Evolutionary conservation across 495 filamentous ascomycete genomes (phyloP).

Genomic region (Cairneyella variabilis): DNA sequence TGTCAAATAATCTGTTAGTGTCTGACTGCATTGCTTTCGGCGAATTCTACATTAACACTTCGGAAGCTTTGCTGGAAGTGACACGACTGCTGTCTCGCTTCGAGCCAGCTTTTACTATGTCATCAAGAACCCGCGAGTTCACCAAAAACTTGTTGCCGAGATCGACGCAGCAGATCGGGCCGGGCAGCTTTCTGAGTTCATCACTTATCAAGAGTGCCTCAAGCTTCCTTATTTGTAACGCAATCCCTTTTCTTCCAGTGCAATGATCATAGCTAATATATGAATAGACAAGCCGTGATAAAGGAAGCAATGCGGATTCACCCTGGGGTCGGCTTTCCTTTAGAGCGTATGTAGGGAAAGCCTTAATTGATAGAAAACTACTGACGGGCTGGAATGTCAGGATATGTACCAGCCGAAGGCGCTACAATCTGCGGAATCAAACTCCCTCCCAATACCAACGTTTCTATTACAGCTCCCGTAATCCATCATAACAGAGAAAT

Average conservation of each 20-base stretch:
- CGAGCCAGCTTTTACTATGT: conserved; percentile 60
- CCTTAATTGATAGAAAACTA: too few species aligned
- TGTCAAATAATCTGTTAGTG: conserved; percentile 37
- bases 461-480: conserved; percentile 50
- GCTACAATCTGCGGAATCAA: conserved; percentile 43
- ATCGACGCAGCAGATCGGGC: conserved; percentile 45
- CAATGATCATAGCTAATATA: not conserved
- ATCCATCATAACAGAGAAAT: conserved; percentile 40
- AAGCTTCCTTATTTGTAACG: conserved; percentile 57
- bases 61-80: conserved; percentile 18
- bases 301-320: conserved; percentile 67
- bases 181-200: conserved; percentile 47
- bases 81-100: conserved; percentile 61
- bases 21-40: conserved; percentile 42
- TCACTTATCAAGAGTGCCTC: conserved; percentile 56
- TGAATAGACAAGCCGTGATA: conserved; percentile 47
- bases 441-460: conserved; percentile 48
- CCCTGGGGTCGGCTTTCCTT: conserved; percentile 54
- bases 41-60: conserved; percentile 29
- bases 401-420: conserved; percentile 52
- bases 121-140: conserved; percentile 42
- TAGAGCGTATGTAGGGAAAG: conserved; percentile 48
- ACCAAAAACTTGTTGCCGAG: conserved; percentile 43
- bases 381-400: too few species aligned
- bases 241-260: not conserved